Percentiles rank a stretch among this genome's conserved stretches.
Evolutionary conservation across 2,329 filamentous ascomycete species (phyloP).

Genomic region (Penicillium glabrum): DNA sequence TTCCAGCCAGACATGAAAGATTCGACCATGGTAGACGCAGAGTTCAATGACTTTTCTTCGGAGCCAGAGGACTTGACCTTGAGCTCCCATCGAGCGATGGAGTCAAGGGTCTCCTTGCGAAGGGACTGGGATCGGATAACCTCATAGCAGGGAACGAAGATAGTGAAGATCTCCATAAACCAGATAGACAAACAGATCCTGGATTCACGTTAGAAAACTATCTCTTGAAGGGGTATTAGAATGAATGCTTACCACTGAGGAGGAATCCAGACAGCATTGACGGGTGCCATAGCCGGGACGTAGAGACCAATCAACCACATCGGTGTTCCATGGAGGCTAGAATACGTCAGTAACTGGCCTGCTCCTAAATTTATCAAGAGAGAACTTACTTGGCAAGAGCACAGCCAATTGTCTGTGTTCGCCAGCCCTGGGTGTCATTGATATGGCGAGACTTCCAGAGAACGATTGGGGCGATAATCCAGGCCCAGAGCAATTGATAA

Average conservation of each 20-base stretch:
- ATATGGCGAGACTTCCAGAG: constrained; percentile 63
- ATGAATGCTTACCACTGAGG: constrained; percentile 51
- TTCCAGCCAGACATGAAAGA: constrained; percentile 29
- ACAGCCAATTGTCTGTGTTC: constrained; percentile 59
- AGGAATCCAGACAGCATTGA: constrained; percentile 60
- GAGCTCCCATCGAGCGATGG: constrained; percentile 40
- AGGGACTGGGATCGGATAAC: constrained; percentile 42
- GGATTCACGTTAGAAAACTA: not conserved
- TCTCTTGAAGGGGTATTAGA: not conserved
- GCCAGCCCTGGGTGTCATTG: constrained; percentile 66
- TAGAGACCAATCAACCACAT: constrained; percentile 64
- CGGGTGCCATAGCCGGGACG: constrained; percentile 51
- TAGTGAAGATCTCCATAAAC: constrained; percentile 62
- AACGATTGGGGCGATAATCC: constrained; percentile 31
- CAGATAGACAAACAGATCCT: constrained; percentile 59
- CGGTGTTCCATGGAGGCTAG: constrained; percentile 60
- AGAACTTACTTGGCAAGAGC: constrained; percentile 35
- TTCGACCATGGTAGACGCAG: constrained; percentile 28
- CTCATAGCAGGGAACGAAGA: constrained; percentile 64
- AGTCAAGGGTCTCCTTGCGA: constrained; percentile 35
- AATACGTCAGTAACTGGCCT: not conserved
- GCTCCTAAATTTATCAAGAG: not conserved
- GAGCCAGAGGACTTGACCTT: constrained; percentile 28
- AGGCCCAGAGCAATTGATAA: constrained; percentile 27
- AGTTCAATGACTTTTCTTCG: constrained; percentile 29